Conservation (phyloP, 1,284 basidiomycete species). For the Schizophyllum commune region DNA sequence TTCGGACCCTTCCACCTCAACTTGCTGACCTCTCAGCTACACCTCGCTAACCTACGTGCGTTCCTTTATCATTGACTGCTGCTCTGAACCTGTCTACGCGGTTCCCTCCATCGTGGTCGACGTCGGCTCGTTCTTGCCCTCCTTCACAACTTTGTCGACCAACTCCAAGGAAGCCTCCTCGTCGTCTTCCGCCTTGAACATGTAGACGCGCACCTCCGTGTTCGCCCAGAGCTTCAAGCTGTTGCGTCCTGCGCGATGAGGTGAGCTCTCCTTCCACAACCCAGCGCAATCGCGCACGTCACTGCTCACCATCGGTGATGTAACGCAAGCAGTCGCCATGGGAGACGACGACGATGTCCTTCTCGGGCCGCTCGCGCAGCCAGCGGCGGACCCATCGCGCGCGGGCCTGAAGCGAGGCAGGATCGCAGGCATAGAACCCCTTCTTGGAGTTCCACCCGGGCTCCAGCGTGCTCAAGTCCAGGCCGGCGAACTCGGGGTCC, state of each 20-base stretch:
- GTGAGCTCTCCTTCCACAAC: background rate
- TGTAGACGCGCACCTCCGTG: slow-evolving; percentile 12
- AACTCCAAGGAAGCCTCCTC: slow-evolving; percentile 13
- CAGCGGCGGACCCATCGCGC: slow-evolving; percentile 24
- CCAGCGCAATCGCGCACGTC: background rate
- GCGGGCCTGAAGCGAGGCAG: slow-evolving; percentile 17
- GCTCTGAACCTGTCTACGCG: no score
- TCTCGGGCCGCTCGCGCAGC: slow-evolving; percentile 24
- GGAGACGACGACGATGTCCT: slow-evolving; percentile 23
- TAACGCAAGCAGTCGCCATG: slow-evolving; percentile 24
- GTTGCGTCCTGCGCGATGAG: slow-evolving; percentile 8
- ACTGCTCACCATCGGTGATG: slow-evolving; percentile 13
- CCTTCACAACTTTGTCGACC: background rate
- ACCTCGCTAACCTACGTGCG: no score
- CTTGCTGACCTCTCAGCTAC: no score
- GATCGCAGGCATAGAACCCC: slow-evolving; percentile 21
- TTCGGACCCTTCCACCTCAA: no score
- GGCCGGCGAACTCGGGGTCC: slow-evolving; percentile 23
- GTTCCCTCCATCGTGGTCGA: background rate
- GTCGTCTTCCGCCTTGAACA: slow-evolving; percentile 19
- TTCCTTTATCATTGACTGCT: no score
- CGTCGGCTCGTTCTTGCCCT: background rate
- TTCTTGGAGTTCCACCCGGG: slow-evolving; percentile 25
- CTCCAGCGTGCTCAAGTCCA: slow-evolving; percentile 22
- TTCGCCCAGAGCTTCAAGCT: slow-evolving; percentile 23